These are phyloP conservation scores for Spirogloea muscicola DNA, from an alignment of 139 green algal genomes.

Conservation along the genomic window DNA sequence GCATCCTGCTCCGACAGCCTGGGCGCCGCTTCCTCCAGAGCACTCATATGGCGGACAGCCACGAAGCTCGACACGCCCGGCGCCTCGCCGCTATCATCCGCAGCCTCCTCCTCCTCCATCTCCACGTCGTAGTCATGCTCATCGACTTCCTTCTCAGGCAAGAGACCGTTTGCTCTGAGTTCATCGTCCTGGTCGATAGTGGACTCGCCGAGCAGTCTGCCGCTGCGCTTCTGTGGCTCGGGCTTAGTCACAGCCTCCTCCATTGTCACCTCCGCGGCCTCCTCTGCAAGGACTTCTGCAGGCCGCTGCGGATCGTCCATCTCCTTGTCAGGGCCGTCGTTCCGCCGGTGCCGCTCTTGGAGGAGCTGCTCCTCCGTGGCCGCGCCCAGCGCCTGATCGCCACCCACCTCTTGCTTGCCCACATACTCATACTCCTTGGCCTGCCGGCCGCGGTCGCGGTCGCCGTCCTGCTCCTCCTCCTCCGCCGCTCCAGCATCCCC, in stretches of 20 bases:
- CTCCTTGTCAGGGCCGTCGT: constrained; percentile 25
- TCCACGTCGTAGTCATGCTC: constrained; percentile 8
- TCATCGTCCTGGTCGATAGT: constrained; percentile 17
- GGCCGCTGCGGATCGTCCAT: constrained; percentile 18
- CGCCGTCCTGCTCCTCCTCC: not conserved
- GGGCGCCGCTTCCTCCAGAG: constrained; percentile 4
- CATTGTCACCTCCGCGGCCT: not conserved
- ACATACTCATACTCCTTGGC: constrained; percentile 48
- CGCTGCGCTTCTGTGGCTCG: too few relatives aligned
- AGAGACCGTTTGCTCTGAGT: not conserved
- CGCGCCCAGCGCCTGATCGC: constrained; percentile 64
- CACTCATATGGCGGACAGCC: too few relatives aligned
- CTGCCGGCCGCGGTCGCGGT: too few relatives aligned
- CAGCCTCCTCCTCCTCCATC: constrained; percentile 28
- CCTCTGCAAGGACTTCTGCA: not conserved
- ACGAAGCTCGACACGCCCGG: too few relatives aligned
- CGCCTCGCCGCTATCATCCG: too few relatives aligned
- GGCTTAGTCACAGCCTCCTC: too few relatives aligned
- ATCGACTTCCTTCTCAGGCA: constrained; percentile 2
- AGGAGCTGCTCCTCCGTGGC: constrained; percentile 87
- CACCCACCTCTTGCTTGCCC: constrained; percentile 23
- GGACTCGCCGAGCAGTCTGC: too few relatives aligned
- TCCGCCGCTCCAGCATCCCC: constrained; percentile 51
- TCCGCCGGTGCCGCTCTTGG: constrained; percentile 11
- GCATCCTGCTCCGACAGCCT: constrained; percentile 37